Evolutionary conservation across 2,329 filamentous ascomycete genomes (phyloP).

Genomic region (Lizonia empirigonia): DNA sequence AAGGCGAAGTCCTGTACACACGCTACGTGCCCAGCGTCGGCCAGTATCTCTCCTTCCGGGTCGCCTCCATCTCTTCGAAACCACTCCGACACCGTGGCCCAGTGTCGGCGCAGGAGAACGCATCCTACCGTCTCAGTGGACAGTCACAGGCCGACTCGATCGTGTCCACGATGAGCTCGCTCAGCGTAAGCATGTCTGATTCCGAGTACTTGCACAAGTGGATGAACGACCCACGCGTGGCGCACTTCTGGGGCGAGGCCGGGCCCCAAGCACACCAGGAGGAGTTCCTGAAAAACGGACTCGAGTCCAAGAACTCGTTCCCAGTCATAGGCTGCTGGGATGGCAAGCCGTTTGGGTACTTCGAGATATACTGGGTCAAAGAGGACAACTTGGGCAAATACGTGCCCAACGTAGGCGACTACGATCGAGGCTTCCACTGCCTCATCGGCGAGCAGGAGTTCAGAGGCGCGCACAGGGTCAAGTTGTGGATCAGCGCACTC

Average conservation of each 20-base stretch:
- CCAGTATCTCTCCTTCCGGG: constrained; percentile 87
- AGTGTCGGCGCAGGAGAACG: constrained; percentile 28
- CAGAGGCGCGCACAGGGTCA: constrained; percentile 75
- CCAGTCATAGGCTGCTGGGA: constrained; percentile 94
- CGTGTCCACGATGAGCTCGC: constrained; percentile 38
- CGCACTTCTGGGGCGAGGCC: constrained; percentile 79
- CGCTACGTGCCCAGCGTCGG: constrained; percentile 81
- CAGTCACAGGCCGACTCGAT: constrained; percentile 58
- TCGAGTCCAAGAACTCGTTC: constrained; percentile 77
- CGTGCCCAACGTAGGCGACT: constrained; percentile 72
- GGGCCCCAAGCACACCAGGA: constrained; percentile 63
- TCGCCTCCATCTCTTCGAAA: constrained; percentile 71
- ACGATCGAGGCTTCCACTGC: constrained; percentile 86
- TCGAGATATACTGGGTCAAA: constrained; percentile 98
- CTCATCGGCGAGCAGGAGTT: constrained; percentile 93
- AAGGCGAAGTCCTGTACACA: constrained; percentile 90
- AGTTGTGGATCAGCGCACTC: constrained; percentile 80
- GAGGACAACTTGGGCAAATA: constrained; percentile 80
- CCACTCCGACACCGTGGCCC: constrained; percentile 70
- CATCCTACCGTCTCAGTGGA: constrained; percentile 39
- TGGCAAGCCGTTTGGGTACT: constrained; percentile 93
- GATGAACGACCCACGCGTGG: constrained; percentile 86
- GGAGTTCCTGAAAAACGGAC: constrained; percentile 68
- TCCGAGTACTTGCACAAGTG: constrained; percentile 77
- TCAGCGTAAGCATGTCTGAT: constrained; percentile 56